phyloP scores from a whole-genome alignment of 768 basidiomycete species.

The Cubamyces sp. region DNA sequence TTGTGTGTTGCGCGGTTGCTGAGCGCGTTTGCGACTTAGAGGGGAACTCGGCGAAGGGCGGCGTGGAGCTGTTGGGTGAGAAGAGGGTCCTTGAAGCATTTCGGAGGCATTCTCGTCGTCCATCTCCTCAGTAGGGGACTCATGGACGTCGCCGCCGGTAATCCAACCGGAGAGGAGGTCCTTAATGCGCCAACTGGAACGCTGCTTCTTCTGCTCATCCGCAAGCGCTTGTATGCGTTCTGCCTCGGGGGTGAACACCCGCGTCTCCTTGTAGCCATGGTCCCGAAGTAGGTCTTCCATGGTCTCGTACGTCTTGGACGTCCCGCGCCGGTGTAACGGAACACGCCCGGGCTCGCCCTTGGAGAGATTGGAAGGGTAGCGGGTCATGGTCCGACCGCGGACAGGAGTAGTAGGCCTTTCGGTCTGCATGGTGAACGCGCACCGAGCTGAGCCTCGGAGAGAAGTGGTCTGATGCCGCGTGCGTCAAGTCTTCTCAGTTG shows the following conservation, averaged over 20 bases:
- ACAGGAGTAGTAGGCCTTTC: conserved; percentile 26
- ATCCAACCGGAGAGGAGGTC: conserved; percentile 70
- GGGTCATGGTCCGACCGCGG: conserved; percentile 30
- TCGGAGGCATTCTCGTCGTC: conserved; percentile 17
- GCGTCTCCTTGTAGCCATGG: conserved; percentile 92
- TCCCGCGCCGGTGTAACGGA: conserved; percentile 78
- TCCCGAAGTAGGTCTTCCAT: conserved; percentile 85
- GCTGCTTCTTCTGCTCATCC: conserved; percentile 32
- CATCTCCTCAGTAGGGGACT: conserved; percentile 7
- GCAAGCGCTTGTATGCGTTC: conserved; percentile 49
- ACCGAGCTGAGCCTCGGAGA: not conserved
- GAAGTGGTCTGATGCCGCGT: conserved; percentile 4
- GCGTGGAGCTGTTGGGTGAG: not conserved
- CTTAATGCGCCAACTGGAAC: conserved; percentile 45
- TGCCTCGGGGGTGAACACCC: conserved; percentile 84
- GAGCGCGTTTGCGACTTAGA: conserved; percentile 17
- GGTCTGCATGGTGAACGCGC: conserved; percentile 6
- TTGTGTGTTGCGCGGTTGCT: not conserved
- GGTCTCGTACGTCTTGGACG: conserved; percentile 78
- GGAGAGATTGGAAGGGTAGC: conserved; percentile 57
- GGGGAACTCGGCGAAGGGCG: conserved; percentile 25
- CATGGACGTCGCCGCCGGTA: conserved; percentile 36
- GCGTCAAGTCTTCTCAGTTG: conserved; percentile 1
- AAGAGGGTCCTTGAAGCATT: not conserved
- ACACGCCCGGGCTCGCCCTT: conserved; percentile 52